Evolutionary conservation across 2,329 filamentous ascomycete genomes (phyloP).

Genomic region (Ophiosphaerella narmari): DNA sequence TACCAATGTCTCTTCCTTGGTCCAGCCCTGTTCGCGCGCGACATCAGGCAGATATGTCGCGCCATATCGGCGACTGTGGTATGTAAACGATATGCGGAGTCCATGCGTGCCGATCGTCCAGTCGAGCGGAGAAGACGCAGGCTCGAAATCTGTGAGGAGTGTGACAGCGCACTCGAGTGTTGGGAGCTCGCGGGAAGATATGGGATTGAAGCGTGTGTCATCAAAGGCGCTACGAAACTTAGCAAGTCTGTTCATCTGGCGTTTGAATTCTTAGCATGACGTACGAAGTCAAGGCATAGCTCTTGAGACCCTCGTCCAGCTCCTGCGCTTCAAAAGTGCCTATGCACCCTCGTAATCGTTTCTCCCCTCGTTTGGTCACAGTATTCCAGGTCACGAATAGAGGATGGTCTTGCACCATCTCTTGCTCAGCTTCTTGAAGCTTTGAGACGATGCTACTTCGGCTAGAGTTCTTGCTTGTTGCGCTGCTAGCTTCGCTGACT

Average conservation of each 20-base stretch:
- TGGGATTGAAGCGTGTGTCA: constrained; percentile 65
- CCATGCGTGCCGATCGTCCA: constrained; percentile 89
- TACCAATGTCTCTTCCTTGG: constrained; percentile 85
- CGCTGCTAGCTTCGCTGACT: constrained; percentile 50
- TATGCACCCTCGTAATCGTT: constrained; percentile 87
- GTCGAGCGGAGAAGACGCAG: constrained; percentile 72
- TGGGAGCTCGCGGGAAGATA: constrained; percentile 50
- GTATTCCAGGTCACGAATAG: constrained; percentile 97
- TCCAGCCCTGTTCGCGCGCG: constrained; percentile 90
- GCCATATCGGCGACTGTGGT: constrained; percentile 73
- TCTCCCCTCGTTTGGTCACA: constrained; percentile 61
- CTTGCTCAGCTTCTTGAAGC: constrained; percentile 29
- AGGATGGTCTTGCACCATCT: constrained; percentile 57
- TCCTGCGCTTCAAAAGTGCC: constrained; percentile 86
- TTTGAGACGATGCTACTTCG: constrained; percentile 42
- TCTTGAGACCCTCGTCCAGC: constrained; percentile 72
- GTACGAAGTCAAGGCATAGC: constrained; percentile 81
- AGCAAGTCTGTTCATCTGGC: too few relatives aligned
- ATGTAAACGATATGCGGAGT: constrained; percentile 81
- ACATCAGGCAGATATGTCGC: constrained; percentile 94
- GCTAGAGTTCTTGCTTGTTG: constrained; percentile 47
- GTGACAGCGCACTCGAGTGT: constrained; percentile 63
- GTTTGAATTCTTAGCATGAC: constrained; percentile 22
- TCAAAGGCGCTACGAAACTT: constrained; percentile 60
- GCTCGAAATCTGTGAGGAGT: constrained; percentile 83